Evolutionary conservation across 176 grass and related monocot genomes (phyloP).

Genomic region (Zizania latifolia): DNA sequence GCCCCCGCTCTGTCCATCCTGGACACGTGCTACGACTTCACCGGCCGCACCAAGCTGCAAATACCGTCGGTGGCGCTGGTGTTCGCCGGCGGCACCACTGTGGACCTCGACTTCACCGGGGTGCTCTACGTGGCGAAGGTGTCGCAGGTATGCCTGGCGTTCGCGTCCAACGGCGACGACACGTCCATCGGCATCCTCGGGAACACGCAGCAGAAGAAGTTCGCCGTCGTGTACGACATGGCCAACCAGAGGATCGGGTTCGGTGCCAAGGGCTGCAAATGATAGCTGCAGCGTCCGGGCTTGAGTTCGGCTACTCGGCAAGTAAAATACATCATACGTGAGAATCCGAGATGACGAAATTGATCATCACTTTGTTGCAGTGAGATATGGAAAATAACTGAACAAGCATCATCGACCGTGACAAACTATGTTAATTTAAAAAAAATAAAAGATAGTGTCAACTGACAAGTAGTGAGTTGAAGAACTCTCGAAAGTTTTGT

Average conservation of each 20-base stretch:
- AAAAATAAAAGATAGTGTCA: too few species aligned
- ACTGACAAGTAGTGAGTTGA: background rate
- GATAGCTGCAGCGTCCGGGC: background rate
- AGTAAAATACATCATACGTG: background rate
- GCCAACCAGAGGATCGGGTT: conserved; percentile 61
- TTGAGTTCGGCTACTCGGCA: background rate
- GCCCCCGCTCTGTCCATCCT: conserved; percentile 63
- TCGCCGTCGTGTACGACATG: conserved; percentile 66
- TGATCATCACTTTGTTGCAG: background rate
- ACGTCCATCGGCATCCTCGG: conserved; percentile 48
- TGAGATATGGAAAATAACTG: background rate
- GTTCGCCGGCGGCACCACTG: conserved; percentile 40
- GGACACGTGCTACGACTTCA: conserved; percentile 91
- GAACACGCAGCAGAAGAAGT: conserved; percentile 74
- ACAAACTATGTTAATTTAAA: too few species aligned
- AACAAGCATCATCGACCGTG: too few species aligned
- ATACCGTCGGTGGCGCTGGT: conserved; percentile 57
- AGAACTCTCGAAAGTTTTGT: background rate
- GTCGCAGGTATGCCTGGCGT: conserved; percentile 72
- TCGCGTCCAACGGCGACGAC: conserved; percentile 50
- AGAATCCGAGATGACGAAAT: background rate
- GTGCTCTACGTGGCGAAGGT: conserved; percentile 50
- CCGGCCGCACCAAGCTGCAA: conserved; percentile 17
- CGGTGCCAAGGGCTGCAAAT: conserved; percentile 47
- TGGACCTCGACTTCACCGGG: conserved; percentile 49